These are phyloP conservation scores for Metarhizium brunneum DNA, from an alignment of 2,329 filamentous ascomycete species.

Conservation along the genomic window DNA sequence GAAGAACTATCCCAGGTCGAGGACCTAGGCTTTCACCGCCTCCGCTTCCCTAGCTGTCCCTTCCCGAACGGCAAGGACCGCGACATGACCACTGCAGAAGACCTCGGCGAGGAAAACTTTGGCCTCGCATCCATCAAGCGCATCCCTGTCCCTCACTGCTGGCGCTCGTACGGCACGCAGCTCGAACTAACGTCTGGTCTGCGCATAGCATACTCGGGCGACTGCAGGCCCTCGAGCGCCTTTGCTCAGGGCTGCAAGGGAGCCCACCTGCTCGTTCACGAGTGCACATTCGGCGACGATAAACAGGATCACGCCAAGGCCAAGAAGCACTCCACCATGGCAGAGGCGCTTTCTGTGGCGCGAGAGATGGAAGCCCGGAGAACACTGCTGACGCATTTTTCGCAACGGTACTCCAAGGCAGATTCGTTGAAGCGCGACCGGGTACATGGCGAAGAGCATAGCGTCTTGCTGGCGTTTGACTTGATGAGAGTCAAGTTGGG, in stretches of 20 bases:
- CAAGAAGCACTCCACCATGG: slow-evolving; percentile 86
- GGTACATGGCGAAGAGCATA: slow-evolving; percentile 26
- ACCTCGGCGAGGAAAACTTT: slow-evolving; percentile 36
- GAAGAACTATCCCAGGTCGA: slow-evolving; percentile 72
- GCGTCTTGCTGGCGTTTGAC: slow-evolving; percentile 65
- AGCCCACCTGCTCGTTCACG: slow-evolving; percentile 82
- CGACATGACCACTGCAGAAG: slow-evolving; percentile 23
- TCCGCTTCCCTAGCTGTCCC: slow-evolving; percentile 26
- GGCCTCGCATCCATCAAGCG: slow-evolving; percentile 60
- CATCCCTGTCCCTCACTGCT: slow-evolving; percentile 68
- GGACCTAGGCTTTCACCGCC: slow-evolving; percentile 57
- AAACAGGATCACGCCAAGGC: slow-evolving; percentile 65
- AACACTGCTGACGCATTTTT: slow-evolving; percentile 88
- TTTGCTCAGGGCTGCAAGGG: slow-evolving; percentile 66
- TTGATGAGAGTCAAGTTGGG: slow-evolving; percentile 66
- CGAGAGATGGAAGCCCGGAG: slow-evolving; percentile 69
- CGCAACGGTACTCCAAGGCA: slow-evolving; percentile 77
- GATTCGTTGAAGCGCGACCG: slow-evolving; percentile 18
- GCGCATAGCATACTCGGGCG: slow-evolving; percentile 86
- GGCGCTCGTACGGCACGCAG: slow-evolving; percentile 64
- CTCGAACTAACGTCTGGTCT: slow-evolving; percentile 73
- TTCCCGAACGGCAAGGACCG: slow-evolving; percentile 13
- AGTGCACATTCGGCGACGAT: slow-evolving; percentile 92
- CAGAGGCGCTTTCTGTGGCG: slow-evolving; percentile 74
- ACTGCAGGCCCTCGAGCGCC: slow-evolving; percentile 67